Evolutionary conservation across 345 rosid species (phyloP), one percentile per base, ranked within the genome.

Genomic region (Cardamine occulta): DNA sequence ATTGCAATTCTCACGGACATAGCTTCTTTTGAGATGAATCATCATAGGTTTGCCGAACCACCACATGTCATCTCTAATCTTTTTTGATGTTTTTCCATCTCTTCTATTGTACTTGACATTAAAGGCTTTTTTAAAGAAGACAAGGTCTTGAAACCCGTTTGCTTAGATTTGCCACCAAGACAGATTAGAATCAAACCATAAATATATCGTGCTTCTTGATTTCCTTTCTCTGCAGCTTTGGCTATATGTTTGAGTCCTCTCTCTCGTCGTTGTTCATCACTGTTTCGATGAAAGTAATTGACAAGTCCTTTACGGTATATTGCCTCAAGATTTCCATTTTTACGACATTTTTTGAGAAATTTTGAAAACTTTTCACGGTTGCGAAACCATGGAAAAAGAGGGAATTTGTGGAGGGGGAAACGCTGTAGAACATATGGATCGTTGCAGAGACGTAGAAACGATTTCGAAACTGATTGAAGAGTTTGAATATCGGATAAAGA

Each of bases 181-280:
- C 79, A 75, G 2, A 66, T 34, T 11, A 60, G 28, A 17, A 75
- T 60, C 17, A 68, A 19, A 1, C 74, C 74, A 7, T 60, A 59
- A 8, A 68, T 7, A 9, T 60, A 75, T 39, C 8, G 23, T 5
- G 79, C 74, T 48, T 60, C 51, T 52, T 23, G 9, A 12, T n/a
- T 47, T 21, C 65, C 58, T 12, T 70, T 63, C 23, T 40, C 11
- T 4, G 59, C 56, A 8, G 70, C 65, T 53, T 52, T 49, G 14
- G 32, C 55, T 45, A 76, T 6, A 24, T 8, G 29, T 32, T 10
- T 7, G 15, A 70, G 5, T 44, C 80, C 66, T 55, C 4, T n/a
- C 7, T 23, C 7, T 19, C 2, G 4, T 6, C 5, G 0, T 45
- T 15, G 23, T 23, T 44, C 35, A n/a, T 32, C 3, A 39, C 15